phyloP scores from a whole-genome alignment of 2,329 filamentous ascomycete genomes.

The Geosmithia flava region DNA sequence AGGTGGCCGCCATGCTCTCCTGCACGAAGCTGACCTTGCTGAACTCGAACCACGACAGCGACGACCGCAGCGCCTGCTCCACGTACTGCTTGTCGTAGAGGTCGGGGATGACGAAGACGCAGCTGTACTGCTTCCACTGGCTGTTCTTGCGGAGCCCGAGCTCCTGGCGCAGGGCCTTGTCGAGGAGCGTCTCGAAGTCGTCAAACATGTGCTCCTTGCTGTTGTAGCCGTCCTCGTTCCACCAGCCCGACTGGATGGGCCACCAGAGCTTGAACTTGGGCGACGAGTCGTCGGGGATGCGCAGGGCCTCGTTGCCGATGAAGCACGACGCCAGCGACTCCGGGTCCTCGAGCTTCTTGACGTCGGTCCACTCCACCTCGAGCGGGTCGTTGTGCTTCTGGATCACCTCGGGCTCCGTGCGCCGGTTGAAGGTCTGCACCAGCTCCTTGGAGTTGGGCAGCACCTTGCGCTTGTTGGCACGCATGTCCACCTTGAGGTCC shows the following conservation, averaged over 20 bases:
- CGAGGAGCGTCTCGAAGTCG: constrained; percentile 78
- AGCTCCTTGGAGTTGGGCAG: constrained; percentile 96
- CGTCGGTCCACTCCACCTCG: constrained; percentile 90
- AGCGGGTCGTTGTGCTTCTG: constrained; percentile 90
- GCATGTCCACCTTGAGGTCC: constrained; percentile 83
- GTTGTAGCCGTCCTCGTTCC: constrained; percentile 82
- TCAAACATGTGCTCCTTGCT: constrained; percentile 71
- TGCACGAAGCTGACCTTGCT: constrained; percentile 86
- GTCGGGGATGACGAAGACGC: constrained; percentile 94
- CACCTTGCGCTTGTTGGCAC: constrained; percentile 85
- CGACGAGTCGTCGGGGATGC: constrained; percentile 78
- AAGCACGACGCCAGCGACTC: constrained; percentile 52
- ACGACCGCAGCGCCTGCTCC: constrained; percentile 69
- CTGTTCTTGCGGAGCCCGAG: constrained; percentile 65
- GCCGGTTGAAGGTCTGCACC: constrained; percentile 86
- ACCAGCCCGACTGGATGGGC: constrained; percentile 76
- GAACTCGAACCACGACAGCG: constrained; percentile 84
- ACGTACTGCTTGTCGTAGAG: constrained; percentile 93
- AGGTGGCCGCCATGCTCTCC: constrained; percentile 88
- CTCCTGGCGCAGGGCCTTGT: constrained; percentile 77
- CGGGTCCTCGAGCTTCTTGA: constrained; percentile 53
- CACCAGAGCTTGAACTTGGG: constrained; percentile 89
- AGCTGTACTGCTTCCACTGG: constrained; percentile 83
- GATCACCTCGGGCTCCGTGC: constrained; percentile 74
- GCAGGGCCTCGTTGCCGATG: constrained; percentile 68